Percentiles rank a stretch among this genome's conserved stretches.
These are phyloP conservation scores for Phoenix roebelenii DNA, from an alignment of 176 grass and related monocot genomes.

Conservation along the genomic window DNA sequence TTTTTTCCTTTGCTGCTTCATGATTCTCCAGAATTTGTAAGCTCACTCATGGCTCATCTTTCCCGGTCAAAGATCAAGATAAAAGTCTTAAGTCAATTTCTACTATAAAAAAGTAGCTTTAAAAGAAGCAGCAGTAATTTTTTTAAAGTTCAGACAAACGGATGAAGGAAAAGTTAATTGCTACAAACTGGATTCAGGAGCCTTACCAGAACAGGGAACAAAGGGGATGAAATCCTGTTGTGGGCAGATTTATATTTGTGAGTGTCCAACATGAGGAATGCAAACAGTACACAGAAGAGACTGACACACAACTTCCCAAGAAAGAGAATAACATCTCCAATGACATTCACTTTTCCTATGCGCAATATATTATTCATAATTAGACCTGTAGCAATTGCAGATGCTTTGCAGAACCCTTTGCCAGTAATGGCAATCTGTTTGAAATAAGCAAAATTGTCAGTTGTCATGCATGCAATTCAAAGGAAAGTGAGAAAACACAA, in stretches of 20 bases:
- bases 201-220: slow-evolving; percentile 79
- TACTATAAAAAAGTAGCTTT: no score
- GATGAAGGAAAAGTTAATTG: not conserved
- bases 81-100: no score
- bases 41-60: no score
- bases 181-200: not conserved
- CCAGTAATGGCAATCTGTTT: slow-evolving; percentile 91
- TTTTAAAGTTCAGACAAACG: no score
- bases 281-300: slow-evolving; percentile 85
- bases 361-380: slow-evolving; percentile 99
- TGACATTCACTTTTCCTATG: slow-evolving; percentile 95
- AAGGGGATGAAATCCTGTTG: slow-evolving; percentile 91
- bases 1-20: no score
- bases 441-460: not conserved
- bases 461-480: no score
- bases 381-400: slow-evolving; percentile 71
- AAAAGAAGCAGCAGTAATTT: no score
- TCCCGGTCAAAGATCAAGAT: no score
- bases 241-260: slow-evolving; percentile 94
- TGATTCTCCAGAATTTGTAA: no score
- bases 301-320: slow-evolving; percentile 91
- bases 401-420: slow-evolving; percentile 87
- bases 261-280: slow-evolving; percentile 87
- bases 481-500: no score
- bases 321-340: slow-evolving; percentile 95